Percentiles rank a stretch among this genome's conserved stretches.
Evolutionary conservation across 192 early-diverging fungal species (phyloP).

Genomic region (Thamnidium elegans): DNA sequence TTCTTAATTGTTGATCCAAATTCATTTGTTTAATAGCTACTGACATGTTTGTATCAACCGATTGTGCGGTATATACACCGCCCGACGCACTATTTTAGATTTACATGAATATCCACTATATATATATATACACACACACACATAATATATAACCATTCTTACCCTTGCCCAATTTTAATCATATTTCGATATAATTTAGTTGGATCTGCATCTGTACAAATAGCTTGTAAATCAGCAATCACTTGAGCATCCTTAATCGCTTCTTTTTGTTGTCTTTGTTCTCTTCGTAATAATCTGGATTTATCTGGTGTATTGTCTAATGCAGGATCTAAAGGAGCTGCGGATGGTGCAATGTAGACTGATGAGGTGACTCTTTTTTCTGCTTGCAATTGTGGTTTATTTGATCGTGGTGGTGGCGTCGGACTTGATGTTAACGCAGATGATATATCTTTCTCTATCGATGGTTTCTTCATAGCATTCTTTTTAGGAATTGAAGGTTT

Average conservation of each 20-base stretch:
- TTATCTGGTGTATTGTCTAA: conserved; percentile 19
- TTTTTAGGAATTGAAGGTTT: conserved; percentile 14
- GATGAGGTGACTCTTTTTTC: conserved; percentile 3
- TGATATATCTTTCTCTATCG: conserved; percentile 9
- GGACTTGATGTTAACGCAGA: conserved; percentile 11
- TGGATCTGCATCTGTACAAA: conserved; percentile 91
- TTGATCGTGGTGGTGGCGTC: conserved; percentile 5
- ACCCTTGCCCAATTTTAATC: conserved; percentile 44
- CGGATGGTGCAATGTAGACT: conserved; percentile 29
- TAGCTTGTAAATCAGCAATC: conserved; percentile 75
- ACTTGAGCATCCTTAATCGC: conserved; percentile 62
- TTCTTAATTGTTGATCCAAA: conserved; percentile 91
- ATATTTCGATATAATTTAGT: conserved; percentile 57
- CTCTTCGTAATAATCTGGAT: conserved; percentile 18
- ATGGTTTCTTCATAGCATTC: conserved; percentile 2
- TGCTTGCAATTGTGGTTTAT: neutral
- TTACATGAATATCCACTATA: neutral
- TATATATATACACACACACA: neutral
- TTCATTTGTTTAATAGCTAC: conserved; percentile 99
- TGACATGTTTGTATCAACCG: conserved; percentile 48
- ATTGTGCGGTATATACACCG: conserved; percentile 83
- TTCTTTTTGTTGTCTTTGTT: conserved; percentile 24
- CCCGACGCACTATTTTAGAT: conserved; percentile 72
- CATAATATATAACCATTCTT: neutral
- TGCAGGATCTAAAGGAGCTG: conserved; percentile 36